phyloP scores from a whole-genome alignment of 2,329 filamentous ascomycete species.

The Colletotrichum euphorbiae region DNA sequence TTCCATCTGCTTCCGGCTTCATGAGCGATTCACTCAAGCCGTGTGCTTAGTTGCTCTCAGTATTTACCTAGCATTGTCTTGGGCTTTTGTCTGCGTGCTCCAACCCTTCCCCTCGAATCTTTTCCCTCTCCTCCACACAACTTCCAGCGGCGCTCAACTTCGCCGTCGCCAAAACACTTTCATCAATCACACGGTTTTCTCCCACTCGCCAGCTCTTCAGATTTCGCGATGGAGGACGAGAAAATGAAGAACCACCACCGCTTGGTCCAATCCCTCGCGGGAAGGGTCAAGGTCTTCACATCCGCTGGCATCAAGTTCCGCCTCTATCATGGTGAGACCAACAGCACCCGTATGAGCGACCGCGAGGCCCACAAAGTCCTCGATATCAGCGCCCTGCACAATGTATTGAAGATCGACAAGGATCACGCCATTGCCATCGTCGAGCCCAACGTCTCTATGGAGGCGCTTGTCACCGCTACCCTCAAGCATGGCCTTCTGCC shows the following conservation, averaged over 20 bases:
- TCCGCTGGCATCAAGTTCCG: constrained; percentile 66
- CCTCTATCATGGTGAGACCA: constrained; percentile 81
- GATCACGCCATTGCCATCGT: constrained; percentile 66
- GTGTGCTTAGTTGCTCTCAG: too few relatives aligned
- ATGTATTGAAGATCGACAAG: constrained; percentile 71
- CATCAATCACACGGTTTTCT: too few relatives aligned
- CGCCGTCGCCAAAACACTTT: not conserved
- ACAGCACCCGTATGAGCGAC: constrained; percentile 74
- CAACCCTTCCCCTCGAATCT: too few relatives aligned
- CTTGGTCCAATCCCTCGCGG: constrained; percentile 55
- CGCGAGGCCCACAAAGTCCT: constrained; percentile 64
- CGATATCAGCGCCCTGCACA: constrained; percentile 73
- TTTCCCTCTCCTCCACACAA: too few relatives aligned
- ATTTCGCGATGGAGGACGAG: not conserved
- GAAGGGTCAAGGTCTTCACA: constrained; percentile 57
- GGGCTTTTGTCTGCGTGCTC: too few relatives aligned
- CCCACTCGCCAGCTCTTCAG: not conserved
- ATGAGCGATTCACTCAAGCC: too few relatives aligned
- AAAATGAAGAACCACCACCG: constrained; percentile 27
- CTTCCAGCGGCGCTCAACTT: too few relatives aligned
- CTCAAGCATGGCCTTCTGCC: constrained; percentile 67
- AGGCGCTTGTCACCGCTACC: constrained; percentile 69
- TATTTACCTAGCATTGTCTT: too few relatives aligned
- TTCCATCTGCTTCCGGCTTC: too few relatives aligned
- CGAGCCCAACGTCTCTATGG: constrained; percentile 78